phyloP scores from a whole-genome alignment of 1,284 basidiomycete genomes.

The Puccinia novopanici region DNA sequence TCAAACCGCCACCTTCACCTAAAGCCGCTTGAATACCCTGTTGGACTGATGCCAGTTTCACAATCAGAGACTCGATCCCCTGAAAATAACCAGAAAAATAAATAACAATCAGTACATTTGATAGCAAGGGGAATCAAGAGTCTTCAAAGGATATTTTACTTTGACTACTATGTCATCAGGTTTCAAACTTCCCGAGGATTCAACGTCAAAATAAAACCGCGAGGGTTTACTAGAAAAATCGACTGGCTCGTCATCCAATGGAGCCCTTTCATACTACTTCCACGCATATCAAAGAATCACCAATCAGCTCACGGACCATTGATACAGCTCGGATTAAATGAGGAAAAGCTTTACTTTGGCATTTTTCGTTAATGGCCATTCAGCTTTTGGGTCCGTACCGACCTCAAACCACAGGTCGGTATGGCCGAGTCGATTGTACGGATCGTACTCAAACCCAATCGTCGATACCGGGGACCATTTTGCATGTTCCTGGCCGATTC shows the following conservation, averaged over 20 bases:
- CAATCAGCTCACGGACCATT: not conserved
- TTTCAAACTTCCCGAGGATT: slow-evolving; percentile 82
- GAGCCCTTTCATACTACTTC: slow-evolving; percentile 69
- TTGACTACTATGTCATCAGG: slow-evolving; percentile 86
- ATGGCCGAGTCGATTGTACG: slow-evolving; percentile 93
- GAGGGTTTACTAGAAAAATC: slow-evolving; percentile 82
- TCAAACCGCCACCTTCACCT: slow-evolving; percentile 44
- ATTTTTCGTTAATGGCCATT: slow-evolving; percentile 82
- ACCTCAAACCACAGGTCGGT: slow-evolving; percentile 94
- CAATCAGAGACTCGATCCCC: slow-evolving; percentile 50
- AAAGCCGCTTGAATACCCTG: slow-evolving; percentile 43
- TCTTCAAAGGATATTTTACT: slow-evolving; percentile 61
- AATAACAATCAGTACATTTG: not conserved
- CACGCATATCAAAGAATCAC: not conserved
- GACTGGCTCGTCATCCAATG: slow-evolving; percentile 75
- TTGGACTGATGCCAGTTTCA: slow-evolving; percentile 50
- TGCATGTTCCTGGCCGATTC: slow-evolving; percentile 96
- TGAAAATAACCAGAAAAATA: not conserved
- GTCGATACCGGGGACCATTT: slow-evolving; percentile 98
- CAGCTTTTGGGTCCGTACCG: slow-evolving; percentile 62
- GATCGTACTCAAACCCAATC: slow-evolving; percentile 96
- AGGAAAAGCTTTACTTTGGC: slow-evolving; percentile 59
- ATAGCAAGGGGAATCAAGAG: not conserved
- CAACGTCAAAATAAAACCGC: slow-evolving; percentile 87
- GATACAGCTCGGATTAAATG: not conserved